phyloP scores from a whole-genome alignment of 257 asterid species.

The Craterostigma plantagineum region DNA sequence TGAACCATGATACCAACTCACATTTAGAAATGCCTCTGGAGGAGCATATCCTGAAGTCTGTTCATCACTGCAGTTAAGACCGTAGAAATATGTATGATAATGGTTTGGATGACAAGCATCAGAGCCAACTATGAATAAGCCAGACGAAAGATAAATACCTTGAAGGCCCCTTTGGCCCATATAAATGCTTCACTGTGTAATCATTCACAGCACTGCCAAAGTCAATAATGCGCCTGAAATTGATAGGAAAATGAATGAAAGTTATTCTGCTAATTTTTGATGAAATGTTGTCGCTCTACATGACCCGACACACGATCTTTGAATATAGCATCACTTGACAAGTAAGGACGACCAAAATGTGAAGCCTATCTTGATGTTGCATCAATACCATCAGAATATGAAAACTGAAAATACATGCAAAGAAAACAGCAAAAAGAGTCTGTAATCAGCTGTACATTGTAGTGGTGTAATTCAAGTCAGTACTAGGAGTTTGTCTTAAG shows the following conservation, averaged over 20 bases:
- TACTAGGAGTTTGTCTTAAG: slow-evolving; percentile 46
- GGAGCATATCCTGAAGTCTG: slow-evolving; percentile 89
- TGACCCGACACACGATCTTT: no score
- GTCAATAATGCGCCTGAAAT: slow-evolving; percentile 87
- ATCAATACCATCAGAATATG: no score
- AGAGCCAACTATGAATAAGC: slow-evolving; percentile 5
- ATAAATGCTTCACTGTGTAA: slow-evolving; percentile 73
- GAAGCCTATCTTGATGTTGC: no score
- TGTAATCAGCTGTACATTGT: slow-evolving; percentile 35
- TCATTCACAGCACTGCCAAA: slow-evolving; percentile 91
- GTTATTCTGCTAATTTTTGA: slow-evolving; percentile 4
- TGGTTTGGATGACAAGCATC: no score
- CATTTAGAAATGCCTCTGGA: slow-evolving; percentile 86
- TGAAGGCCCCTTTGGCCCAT: slow-evolving; percentile 86
- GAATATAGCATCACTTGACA: no score
- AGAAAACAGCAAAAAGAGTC: no score
- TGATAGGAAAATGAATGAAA: slow-evolving; percentile 7
- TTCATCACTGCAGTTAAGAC: slow-evolving; percentile 40
- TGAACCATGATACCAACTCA: slow-evolving; percentile 69
- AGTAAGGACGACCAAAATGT: no score
- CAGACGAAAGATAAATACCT: slow-evolving; percentile 36
- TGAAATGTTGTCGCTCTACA: background rate
- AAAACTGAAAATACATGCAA: no score
- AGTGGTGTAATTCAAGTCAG: slow-evolving; percentile 42
- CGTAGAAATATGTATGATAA: no score